These are phyloP conservation scores for Ottelia alismoides DNA, from an alignment of 106 monocot species.

Conservation along the genomic window DNA sequence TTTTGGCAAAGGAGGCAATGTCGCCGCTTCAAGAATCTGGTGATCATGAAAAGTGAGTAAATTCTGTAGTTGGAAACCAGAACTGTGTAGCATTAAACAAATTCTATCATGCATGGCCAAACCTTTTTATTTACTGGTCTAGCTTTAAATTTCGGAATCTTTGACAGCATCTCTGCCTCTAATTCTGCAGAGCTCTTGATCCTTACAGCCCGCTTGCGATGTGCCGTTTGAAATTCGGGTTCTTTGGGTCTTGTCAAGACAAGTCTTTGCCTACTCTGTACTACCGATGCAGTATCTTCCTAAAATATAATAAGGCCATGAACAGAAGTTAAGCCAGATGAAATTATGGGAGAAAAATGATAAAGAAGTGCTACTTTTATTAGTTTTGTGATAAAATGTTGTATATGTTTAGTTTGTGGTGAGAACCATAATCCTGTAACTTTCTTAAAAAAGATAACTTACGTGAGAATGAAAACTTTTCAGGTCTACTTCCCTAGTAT, in stretches of 20 bases:
- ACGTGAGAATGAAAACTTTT: constrained; percentile 32
- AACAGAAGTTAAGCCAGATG: too few species aligned
- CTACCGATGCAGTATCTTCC: constrained; percentile 25
- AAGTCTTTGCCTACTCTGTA: constrained; percentile 52
- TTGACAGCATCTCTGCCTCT: constrained; percentile 86
- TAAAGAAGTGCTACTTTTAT: too few species aligned
- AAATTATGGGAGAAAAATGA: too few species aligned
- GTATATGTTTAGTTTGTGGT: too few species aligned
- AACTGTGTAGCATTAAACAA: not conserved
- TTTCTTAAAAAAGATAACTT: too few species aligned
- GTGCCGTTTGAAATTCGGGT: constrained; percentile 53
- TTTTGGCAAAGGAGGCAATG: constrained; percentile 35
- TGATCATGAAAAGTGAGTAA: not conserved
- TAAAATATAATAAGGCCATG: too few species aligned
- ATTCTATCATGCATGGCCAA: too few species aligned
- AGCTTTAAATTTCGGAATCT: constrained; percentile 90
- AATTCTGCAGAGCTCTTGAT: constrained; percentile 79
- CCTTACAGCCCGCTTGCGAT: constrained; percentile 65
- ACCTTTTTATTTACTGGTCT: constrained; percentile 89
- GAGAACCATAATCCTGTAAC: too few species aligned
- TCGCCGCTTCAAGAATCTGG: constrained; percentile 50
- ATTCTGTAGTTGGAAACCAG: not conserved
- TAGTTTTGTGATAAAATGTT: too few species aligned
- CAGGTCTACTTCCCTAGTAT: constrained; percentile 60
- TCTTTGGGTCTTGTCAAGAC: constrained; percentile 88